Base-by-base conservation (phyloP, 192 early-diverging fungal species). In the Coemansia sp. region DNA sequence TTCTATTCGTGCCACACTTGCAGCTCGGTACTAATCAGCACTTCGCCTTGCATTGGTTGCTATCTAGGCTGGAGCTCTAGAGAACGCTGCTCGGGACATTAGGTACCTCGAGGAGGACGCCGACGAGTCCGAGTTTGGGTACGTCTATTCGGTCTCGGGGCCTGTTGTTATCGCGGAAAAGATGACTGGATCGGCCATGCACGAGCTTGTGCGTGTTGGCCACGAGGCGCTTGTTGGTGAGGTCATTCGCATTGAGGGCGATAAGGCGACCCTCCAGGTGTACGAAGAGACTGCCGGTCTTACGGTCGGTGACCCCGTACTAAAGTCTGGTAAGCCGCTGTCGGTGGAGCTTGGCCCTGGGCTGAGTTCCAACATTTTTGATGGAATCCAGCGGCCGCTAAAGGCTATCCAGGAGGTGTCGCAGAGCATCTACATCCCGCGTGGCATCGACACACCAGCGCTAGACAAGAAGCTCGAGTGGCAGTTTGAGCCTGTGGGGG, bases 251-350 rank as follows among this genome's bases (percentile, higher is more conserved):
- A 94, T 99, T 71, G 98, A 99, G 46, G 91, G 94, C 66, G 94
- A 98, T 82, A 99, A 99, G 87, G 95, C 96, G n/a, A 98, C 98
- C 26, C 91, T 99, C 72, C 98, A 99, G 85, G 98, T 99, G 23
- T 99, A 99, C 87, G 98, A 99, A 72, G 98, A 99, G 78, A 99
- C 98, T 52, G 96, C 95, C 42, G 98, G 98, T 66, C 85, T 99
- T 64, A 98, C 95, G 26, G 96, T 99, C 55, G 98, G 98, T 44
- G 98, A 99, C 87, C 98, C 98, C 7, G 98, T 99, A 38, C 89
- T 99, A 32, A 90, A 91, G 79, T 97, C 98, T 43, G 96, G 98
- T 67, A 97, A 97, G 82, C 98, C 98, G 32, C 84, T 99, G 63
- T 98, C 96, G 1, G 96, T 97, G 55, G 98, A 99, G 80, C 89